A percentile compares a stretch with the other conserved stretches of the same genome.
These are phyloP conservation scores for Annulohypoxylon bovei DNA, from an alignment of 495 filamentous ascomycete species.

Conservation along the genomic window DNA sequence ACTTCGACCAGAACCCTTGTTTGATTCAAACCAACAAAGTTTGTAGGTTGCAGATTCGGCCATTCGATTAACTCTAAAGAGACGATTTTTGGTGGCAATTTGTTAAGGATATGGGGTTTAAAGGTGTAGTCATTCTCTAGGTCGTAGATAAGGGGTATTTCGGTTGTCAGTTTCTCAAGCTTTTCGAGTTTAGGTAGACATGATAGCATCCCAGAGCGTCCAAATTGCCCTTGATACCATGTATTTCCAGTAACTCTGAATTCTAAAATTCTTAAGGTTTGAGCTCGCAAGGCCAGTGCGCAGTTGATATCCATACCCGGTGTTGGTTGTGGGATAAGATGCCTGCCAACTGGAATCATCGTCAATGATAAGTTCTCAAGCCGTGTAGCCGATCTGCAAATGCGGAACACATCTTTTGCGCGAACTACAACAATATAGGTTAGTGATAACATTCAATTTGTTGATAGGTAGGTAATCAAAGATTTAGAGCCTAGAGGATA, in stretches of 20 bases:
- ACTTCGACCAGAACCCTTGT: not conserved
- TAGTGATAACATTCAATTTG: not conserved
- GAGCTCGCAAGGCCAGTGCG: not conserved
- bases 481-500: not conserved
- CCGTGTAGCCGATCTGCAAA: not conserved
- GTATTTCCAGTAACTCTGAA: slow-evolving; percentile 9
- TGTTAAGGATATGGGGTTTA: not conserved
- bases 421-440: slow-evolving; percentile 2
- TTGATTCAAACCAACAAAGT: not conserved
- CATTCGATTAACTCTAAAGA: not conserved
- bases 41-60: too few relatives aligned
- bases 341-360: too few relatives aligned
- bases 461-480: not conserved
- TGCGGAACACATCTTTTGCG: not conserved
- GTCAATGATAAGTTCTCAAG: slow-evolving; percentile 20
- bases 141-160: slow-evolving; percentile 5
- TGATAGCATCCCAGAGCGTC: not conserved
- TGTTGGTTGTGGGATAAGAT: not conserved
- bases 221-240: slow-evolving; percentile 5
- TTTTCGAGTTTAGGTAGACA: slow-evolving; percentile 3
- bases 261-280: slow-evolving; percentile 21
- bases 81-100: slow-evolving; percentile 18
- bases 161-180: slow-evolving; percentile 16
- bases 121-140: not conserved
- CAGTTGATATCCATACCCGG: slow-evolving; percentile 7